Conservation (phyloP, 768 basidiomycete genomes). For the Amanita fuliginea region DNA sequence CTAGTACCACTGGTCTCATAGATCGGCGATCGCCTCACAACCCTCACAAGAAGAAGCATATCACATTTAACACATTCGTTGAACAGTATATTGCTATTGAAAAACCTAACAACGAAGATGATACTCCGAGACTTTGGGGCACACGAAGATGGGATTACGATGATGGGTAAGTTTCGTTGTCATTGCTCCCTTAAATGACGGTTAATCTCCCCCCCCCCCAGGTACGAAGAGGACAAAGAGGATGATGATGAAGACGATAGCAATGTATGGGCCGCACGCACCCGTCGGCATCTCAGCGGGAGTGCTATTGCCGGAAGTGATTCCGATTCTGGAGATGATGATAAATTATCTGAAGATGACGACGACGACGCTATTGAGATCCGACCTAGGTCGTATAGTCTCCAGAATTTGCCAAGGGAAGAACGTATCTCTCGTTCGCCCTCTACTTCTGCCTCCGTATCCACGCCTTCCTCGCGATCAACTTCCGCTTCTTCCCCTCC, state of each 20-base stretch:
- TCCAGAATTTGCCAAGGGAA: conserved; percentile 13
- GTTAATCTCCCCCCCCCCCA: conserved; percentile 12
- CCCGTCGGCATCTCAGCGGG: conserved; percentile 10
- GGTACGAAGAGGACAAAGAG: conserved; percentile 65
- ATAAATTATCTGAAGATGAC: conserved; percentile 20
- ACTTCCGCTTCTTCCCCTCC: conserved; percentile 4
- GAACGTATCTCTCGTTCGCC: conserved; percentile 24
- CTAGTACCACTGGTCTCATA: conserved; percentile 10
- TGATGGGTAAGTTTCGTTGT: conserved; percentile 39
- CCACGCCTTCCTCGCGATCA: conserved; percentile 23
- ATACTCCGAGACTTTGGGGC: conserved; percentile 8
- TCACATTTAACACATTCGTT: conserved; percentile 96
- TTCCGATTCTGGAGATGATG: conserved; percentile 20
- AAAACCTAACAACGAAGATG: conserved; percentile 41
- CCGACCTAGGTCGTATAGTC: conserved; percentile 24
- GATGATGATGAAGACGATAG: conserved; percentile 44
- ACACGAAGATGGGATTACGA: conserved; percentile 35
- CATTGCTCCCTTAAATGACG: not conserved
- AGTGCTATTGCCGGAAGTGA: conserved; percentile 25
- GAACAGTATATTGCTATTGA: conserved; percentile 93
- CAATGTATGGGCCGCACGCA: conserved; percentile 13
- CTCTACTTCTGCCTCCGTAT: conserved; percentile 32
- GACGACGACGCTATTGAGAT: conserved; percentile 55
- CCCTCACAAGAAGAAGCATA: conserved; percentile 66
- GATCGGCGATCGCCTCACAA: conserved; percentile 12